Percentiles rank a stretch among this genome's conserved stretches.
These are phyloP conservation scores for Torulaspora maleeae DNA, from an alignment of 805 yeast species.

Conservation along the genomic window DNA sequence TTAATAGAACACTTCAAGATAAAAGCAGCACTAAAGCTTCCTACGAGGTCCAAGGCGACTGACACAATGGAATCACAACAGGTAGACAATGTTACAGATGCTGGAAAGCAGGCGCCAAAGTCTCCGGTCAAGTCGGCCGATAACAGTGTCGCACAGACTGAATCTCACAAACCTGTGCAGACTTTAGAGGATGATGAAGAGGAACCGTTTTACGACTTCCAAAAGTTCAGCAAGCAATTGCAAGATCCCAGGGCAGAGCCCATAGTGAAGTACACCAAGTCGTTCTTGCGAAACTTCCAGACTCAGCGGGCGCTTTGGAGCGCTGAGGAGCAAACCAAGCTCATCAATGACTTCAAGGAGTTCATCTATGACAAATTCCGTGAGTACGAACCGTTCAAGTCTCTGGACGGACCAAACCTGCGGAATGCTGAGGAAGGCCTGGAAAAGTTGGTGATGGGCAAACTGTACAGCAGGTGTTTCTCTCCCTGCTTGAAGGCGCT, in stretches of 20 bases:
- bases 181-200: slow-evolving; percentile 17
- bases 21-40: neutral
- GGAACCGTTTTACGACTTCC: slow-evolving; percentile 67
- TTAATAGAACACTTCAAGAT: neutral
- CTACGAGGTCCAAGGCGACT: neutral
- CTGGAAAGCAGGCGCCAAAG: slow-evolving; percentile 1
- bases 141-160: neutral
- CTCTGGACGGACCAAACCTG: slow-evolving; percentile 54
- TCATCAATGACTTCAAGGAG: slow-evolving; percentile 67
- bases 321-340: slow-evolving; percentile 69
- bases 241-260: slow-evolving; percentile 81
- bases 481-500: slow-evolving; percentile 54
- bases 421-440: slow-evolving; percentile 83
- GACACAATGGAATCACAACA: neutral
- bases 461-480: slow-evolving; percentile 71
- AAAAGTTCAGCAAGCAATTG: slow-evolving; percentile 65
- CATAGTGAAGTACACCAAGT: slow-evolving; percentile 74
- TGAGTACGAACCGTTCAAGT: slow-evolving; percentile 66
- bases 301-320: slow-evolving; percentile 60
- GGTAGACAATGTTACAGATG: neutral
- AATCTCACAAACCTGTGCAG: slow-evolving; percentile 5
- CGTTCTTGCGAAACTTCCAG: slow-evolving; percentile 71
- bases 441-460: slow-evolving; percentile 87
- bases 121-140: neutral
- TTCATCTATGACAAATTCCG: slow-evolving; percentile 64